A percentile compares a stretch with the other conserved stretches of the same genome.
phyloP scores from a whole-genome alignment of 2,329 filamentous ascomycete species.

The Cladosporium sp. region DNA sequence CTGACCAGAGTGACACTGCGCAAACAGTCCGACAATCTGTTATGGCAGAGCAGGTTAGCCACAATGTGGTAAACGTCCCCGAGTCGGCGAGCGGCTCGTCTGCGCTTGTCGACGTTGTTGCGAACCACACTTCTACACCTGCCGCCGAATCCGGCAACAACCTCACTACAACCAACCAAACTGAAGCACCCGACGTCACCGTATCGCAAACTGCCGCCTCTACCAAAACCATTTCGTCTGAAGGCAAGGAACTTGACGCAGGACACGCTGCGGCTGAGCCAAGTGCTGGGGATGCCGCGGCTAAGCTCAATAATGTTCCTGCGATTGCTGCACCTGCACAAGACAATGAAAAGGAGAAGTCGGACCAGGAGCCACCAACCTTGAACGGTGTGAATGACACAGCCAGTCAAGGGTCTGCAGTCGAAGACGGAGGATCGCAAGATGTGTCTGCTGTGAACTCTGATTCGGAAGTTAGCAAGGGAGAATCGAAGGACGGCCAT shows the following conservation, averaged over 20 bases:
- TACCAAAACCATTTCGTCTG: slow-evolving; percentile 6
- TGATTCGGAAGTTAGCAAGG: slow-evolving; percentile 68
- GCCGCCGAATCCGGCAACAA: slow-evolving; percentile 49
- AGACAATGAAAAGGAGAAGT: slow-evolving; percentile 10
- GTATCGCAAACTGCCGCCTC: slow-evolving; percentile 16
- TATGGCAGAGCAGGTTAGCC: slow-evolving; percentile 68
- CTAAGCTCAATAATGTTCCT: slow-evolving; percentile 12
- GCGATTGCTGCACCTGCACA: slow-evolving; percentile 4
- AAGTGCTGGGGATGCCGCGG: slow-evolving; percentile 30
- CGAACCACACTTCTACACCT: slow-evolving; percentile 51
- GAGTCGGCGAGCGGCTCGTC: slow-evolving; percentile 61
- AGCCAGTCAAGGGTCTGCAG: slow-evolving; percentile 33
- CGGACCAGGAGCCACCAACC: background rate
- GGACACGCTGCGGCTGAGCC: slow-evolving; percentile 24
- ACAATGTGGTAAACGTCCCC: slow-evolving; percentile 69
- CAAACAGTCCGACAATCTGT: slow-evolving; percentile 44
- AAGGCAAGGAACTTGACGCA: slow-evolving; percentile 7
- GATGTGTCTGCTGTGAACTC: slow-evolving; percentile 68
- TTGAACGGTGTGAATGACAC: slow-evolving; percentile 19
- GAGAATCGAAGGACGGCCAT: slow-evolving; percentile 51
- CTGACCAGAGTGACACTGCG: slow-evolving; percentile 9
- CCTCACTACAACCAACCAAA: slow-evolving; percentile 37
- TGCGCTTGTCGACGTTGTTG: slow-evolving; percentile 61
- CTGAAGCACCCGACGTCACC: slow-evolving; percentile 23
- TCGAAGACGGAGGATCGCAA: slow-evolving; percentile 54